Conservation (phyloP, 805 yeast species). For the Saturnispora gosingensis region DNA sequence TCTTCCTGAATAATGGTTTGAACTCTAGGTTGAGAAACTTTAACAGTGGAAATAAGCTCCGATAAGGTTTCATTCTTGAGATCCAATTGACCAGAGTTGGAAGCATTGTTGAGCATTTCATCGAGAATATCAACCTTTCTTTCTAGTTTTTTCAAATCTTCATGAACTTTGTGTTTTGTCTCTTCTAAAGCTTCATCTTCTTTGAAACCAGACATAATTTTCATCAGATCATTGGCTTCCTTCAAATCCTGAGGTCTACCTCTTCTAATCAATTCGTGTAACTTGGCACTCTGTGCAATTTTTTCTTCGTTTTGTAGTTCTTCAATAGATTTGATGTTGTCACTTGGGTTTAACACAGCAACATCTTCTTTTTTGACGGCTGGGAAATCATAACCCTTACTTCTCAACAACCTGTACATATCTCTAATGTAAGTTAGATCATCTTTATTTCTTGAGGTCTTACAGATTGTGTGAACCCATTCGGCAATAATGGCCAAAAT, state of each 20-base stretch:
- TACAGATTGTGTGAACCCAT: slow-evolving; percentile 93
- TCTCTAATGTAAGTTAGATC: slow-evolving; percentile 89
- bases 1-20: slow-evolving; percentile 80
- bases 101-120: slow-evolving; percentile 65
- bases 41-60: slow-evolving; percentile 71
- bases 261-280: slow-evolving; percentile 89
- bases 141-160: slow-evolving; percentile 74
- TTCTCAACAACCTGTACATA: slow-evolving; percentile 84
- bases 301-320: slow-evolving; percentile 91
- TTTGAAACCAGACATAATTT: slow-evolving; percentile 95
- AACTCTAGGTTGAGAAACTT: slow-evolving; percentile 78
- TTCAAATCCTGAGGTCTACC: slow-evolving; percentile 92
- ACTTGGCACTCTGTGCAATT: slow-evolving; percentile 85
- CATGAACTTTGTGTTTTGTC: slow-evolving; percentile 69
- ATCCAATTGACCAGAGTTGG: slow-evolving; percentile 33
- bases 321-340: slow-evolving; percentile 74
- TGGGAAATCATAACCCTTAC: slow-evolving; percentile 91
- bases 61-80: slow-evolving; percentile 58
- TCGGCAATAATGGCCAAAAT: slow-evolving; percentile 88
- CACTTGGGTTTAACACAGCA: slow-evolving; percentile 87
- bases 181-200: slow-evolving; percentile 64
- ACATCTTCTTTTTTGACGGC: slow-evolving; percentile 84
- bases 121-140: slow-evolving; percentile 80
- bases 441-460: slow-evolving; percentile 79
- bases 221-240: slow-evolving; percentile 96